Evolutionary conservation across 805 yeast species (phyloP).

Genomic region (Tetrapisispora nanseiensis): DNA sequence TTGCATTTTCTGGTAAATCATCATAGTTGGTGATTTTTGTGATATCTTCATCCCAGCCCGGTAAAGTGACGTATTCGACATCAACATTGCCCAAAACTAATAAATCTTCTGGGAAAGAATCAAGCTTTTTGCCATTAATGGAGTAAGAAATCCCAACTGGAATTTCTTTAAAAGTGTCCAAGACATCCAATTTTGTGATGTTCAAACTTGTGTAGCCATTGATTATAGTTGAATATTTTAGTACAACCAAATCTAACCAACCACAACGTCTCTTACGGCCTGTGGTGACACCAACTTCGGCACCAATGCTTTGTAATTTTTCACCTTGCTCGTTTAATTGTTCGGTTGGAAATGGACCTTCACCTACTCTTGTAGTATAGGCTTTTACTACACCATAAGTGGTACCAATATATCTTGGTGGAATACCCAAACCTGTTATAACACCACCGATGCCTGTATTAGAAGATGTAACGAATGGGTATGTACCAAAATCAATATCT

Average conservation of each 20-base stretch:
- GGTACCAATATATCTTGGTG: slow-evolving; percentile 75
- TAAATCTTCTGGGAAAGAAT: slow-evolving; percentile 89
- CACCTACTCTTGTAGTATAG: slow-evolving; percentile 97
- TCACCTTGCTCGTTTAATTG: slow-evolving; percentile 84
- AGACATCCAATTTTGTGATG: slow-evolving; percentile 90
- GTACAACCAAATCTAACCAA: slow-evolving; percentile 93
- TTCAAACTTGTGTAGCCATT: slow-evolving; percentile 93
- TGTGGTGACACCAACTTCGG: slow-evolving; percentile 95
- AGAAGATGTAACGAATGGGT: slow-evolving; percentile 93
- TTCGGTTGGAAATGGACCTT: slow-evolving; percentile 98
- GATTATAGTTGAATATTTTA: slow-evolving; percentile 81
- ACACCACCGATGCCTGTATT: slow-evolving; percentile 98
- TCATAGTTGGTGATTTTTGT: slow-evolving; percentile 57
- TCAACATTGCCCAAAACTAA: slow-evolving; percentile 76
- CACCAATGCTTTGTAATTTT: slow-evolving; percentile 81
- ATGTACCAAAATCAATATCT: slow-evolving; percentile 95
- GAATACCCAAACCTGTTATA: slow-evolving; percentile 89
- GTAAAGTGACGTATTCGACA: slow-evolving; percentile 81
- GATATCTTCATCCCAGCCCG: slow-evolving; percentile 90
- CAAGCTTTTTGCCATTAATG: slow-evolving; percentile 63
- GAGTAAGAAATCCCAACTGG: slow-evolving; percentile 80
- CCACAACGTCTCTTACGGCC: slow-evolving; percentile 99
- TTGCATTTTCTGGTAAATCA: slow-evolving; percentile 81
- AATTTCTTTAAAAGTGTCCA: slow-evolving; percentile 83
- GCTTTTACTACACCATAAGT: slow-evolving; percentile 96